Base-by-base conservation (phyloP, 2,329 filamentous ascomycete species). In the Penicillium sumatraense region DNA sequence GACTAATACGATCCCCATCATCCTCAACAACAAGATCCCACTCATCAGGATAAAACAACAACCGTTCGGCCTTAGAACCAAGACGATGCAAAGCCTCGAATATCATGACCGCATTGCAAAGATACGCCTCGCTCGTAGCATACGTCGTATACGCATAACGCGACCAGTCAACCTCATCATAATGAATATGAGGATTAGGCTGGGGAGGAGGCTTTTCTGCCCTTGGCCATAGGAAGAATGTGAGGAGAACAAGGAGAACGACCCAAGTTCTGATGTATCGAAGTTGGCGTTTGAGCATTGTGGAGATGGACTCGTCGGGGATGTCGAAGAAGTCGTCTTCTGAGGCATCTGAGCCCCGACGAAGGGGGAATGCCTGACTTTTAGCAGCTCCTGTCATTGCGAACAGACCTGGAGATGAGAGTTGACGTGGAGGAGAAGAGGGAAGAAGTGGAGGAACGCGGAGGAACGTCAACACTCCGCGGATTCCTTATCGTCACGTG, bases 141-240 rank as follows among this genome's bases (percentile, higher is more conserved):
- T 78, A 78, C 51, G 74, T 73, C 20, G 68, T 74, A 54, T 78
- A 78, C n/a, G 75, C 75, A 53, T 69, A 77, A 36, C 68, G 72
- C 14, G 73, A 72, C 75, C 75, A 78, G 42, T 78, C 71, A 18
- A 78, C 68, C 36, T 58, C 56, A 31, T 70, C 62, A 48, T 70
- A 72, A 31, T 70, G 58, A 27, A 73, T 64, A 53, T 68, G 68
- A 1, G 68, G 49, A 10, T 66, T 46, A 8, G 56, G 51, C 5
- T 56, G 60, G 5, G 64, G 53, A 14, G 63, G 56, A 8, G 64
- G 56, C 5, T 40, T 51, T 47, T 63, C 56, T 9, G 61, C 63
- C 13, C 62, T 64, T 23, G 61, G 60, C 51, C 63, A 72, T 16
- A 70, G 42, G 18, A 71, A 54, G 24, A 71, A 60, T 18, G 69